Evolutionary conservation across 208 protist species (phyloP).

Genomic region (Leishmania mexicana): DNA sequence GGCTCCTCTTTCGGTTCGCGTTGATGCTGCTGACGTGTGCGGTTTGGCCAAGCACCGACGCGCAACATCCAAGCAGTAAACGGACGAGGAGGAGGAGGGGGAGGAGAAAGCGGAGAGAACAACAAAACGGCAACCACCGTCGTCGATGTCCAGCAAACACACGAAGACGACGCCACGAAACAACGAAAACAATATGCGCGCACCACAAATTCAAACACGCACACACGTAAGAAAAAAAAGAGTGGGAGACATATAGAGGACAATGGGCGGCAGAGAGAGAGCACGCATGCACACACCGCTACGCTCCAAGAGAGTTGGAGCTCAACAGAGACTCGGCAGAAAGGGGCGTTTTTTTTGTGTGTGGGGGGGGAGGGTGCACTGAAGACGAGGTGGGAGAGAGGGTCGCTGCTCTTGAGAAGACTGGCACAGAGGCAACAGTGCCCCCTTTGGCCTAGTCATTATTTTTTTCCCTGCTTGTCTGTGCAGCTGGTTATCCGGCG

Average conservation of each 20-base stretch:
- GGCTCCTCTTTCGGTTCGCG: neutral
- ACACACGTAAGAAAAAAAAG: neutral
- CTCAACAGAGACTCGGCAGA: neutral
- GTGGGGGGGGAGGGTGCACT: neutral
- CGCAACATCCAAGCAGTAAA: neutral
- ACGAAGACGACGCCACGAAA: neutral
- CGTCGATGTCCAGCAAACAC: neutral
- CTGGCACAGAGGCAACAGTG: neutral
- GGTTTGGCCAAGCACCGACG: neutral
- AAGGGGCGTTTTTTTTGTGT: neutral
- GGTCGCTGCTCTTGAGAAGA: neutral
- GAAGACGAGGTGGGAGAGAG: neutral
- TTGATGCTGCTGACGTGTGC: conserved; percentile 1
- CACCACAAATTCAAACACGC: neutral
- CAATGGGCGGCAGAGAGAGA: too few relatives aligned
- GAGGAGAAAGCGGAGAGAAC: neutral
- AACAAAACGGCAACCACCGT: neutral
- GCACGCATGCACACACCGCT: neutral
- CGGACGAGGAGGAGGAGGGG: neutral
- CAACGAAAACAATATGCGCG: neutral
- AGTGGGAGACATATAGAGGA: neutral
- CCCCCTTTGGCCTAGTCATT: neutral
- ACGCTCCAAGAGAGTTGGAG: neutral
- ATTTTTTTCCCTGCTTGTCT: neutral
- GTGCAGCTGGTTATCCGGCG: neutral